These are phyloP conservation scores for Metarhizium album DNA, from an alignment of 2,329 filamentous ascomycete species.

Conservation along the genomic window DNA sequence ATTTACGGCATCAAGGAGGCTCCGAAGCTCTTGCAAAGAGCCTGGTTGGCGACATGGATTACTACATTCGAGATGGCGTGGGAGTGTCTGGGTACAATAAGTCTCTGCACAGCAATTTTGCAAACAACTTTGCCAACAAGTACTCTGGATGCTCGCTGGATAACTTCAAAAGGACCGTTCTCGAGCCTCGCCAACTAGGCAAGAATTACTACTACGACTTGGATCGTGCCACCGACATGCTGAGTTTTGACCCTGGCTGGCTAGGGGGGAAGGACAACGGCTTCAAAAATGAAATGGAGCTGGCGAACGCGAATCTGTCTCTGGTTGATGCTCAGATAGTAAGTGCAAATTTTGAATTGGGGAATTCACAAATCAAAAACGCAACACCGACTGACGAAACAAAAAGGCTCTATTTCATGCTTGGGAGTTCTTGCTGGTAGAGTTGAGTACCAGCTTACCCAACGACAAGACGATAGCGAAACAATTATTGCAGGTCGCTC, in stretches of 20 bases:
- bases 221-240: constrained; percentile 61
- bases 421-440: constrained; percentile 80
- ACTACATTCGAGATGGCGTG: constrained; percentile 69
- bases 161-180: constrained; percentile 66
- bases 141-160: constrained; percentile 65
- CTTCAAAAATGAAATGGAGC: constrained; percentile 71
- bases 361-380: constrained; percentile 10
- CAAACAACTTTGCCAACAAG: constrained; percentile 70
- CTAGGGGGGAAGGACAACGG: constrained; percentile 55
- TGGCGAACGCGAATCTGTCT: constrained; percentile 83
- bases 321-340: constrained; percentile 86
- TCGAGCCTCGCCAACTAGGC: constrained; percentile 58
- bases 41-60: constrained; percentile 64
- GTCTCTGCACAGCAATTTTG: constrained; percentile 76
- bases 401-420: constrained; percentile 66
- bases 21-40: constrained; percentile 54
- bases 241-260: constrained; percentile 73
- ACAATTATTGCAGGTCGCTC: constrained; percentile 63
- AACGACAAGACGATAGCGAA: constrained; percentile 46
- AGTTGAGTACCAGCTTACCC: constrained; percentile 60
- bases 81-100: constrained; percentile 74
- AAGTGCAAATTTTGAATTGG: constrained; percentile 23
- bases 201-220: constrained; percentile 77
- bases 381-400: not conserved
- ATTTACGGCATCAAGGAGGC: constrained; percentile 66